Evolutionary conservation across 768 basidiomycete genomes (phyloP).

Genomic region (Tylopilus vinaceipallidus): DNA sequence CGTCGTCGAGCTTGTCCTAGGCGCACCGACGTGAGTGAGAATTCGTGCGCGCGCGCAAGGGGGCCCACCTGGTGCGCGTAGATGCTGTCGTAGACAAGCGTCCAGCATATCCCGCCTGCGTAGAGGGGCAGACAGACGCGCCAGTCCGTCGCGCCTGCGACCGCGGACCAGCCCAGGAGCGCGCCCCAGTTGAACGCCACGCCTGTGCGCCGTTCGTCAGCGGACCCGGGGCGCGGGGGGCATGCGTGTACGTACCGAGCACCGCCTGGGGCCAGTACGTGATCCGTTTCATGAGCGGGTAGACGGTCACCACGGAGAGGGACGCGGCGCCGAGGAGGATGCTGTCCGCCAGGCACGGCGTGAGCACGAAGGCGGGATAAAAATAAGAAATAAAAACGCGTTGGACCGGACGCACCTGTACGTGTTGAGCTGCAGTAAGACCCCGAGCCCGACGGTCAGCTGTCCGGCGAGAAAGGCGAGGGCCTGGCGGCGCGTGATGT

Average conservation of each 20-base stretch:
- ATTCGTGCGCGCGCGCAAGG: slow-evolving; percentile 1
- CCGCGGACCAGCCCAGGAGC: slow-evolving; percentile 93
- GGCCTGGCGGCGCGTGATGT: slow-evolving; percentile 73
- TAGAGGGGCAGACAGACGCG: slow-evolving; percentile 82
- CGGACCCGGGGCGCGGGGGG: too few species aligned
- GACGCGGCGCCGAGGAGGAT: slow-evolving; percentile 92
- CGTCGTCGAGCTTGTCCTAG: slow-evolving; percentile 91
- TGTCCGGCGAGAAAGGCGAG: slow-evolving; percentile 80
- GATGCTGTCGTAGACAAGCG: slow-evolving; percentile 94
- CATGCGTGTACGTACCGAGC: slow-evolving; percentile 58
- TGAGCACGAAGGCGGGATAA: neutral
- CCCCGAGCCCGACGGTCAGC: slow-evolving; percentile 76
- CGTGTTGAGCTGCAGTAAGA: slow-evolving; percentile 89
- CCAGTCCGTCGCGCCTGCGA: slow-evolving; percentile 82
- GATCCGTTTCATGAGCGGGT: slow-evolving; percentile 96
- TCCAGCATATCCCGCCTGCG: slow-evolving; percentile 88
- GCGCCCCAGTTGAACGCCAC: slow-evolving; percentile 98
- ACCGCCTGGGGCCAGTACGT: slow-evolving; percentile 98
- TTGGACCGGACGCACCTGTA: slow-evolving; percentile 61
- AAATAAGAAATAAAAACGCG: too few species aligned
- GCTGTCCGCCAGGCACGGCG: neutral
- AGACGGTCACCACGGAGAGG: slow-evolving; percentile 79
- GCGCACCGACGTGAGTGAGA: too few species aligned
- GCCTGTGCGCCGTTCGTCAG: neutral
- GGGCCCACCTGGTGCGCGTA: slow-evolving; percentile 88